Evolutionary conservation across 768 basidiomycete species (phyloP).

Genomic region (Multifurca ochricompacta): DNA sequence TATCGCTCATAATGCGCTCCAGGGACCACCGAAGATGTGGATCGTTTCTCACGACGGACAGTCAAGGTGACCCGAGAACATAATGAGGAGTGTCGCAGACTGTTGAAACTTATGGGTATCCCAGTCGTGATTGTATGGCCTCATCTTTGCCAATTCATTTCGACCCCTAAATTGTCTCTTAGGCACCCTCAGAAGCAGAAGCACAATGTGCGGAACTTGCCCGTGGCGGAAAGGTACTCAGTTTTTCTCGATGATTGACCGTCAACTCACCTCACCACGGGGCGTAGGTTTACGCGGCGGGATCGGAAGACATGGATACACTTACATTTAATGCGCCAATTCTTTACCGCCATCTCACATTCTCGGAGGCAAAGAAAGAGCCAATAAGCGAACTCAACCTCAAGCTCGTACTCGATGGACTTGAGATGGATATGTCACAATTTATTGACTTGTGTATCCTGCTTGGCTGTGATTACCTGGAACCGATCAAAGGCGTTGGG

Average conservation of each 20-base stretch:
- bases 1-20: neutral
- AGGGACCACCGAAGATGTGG: constrained; percentile 88
- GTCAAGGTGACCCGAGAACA: constrained; percentile 95
- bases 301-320: constrained; percentile 99
- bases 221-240: constrained; percentile 77
- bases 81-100: constrained; percentile 86
- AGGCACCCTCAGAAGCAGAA: constrained; percentile 99
- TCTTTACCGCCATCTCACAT: constrained; percentile 91
- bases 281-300: constrained; percentile 84
- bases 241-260: neutral
- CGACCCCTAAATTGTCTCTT: neutral
- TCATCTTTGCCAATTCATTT: neutral
- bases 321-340: constrained; percentile 92
- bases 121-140: constrained; percentile 79
- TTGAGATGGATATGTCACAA: constrained; percentile 93
- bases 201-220: constrained; percentile 98
- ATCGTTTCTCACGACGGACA: constrained; percentile 80
- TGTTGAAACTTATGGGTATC: constrained; percentile 93
- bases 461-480: constrained; percentile 96
- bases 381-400: constrained; percentile 93
- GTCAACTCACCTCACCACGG: neutral
- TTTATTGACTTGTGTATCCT: constrained; percentile 96
- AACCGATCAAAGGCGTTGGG: constrained; percentile 95
- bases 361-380: constrained; percentile 95
- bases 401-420: constrained; percentile 72